phyloP scores from a whole-genome alignment of 495 filamentous ascomycete genomes.

The Podospora comata region DNA sequence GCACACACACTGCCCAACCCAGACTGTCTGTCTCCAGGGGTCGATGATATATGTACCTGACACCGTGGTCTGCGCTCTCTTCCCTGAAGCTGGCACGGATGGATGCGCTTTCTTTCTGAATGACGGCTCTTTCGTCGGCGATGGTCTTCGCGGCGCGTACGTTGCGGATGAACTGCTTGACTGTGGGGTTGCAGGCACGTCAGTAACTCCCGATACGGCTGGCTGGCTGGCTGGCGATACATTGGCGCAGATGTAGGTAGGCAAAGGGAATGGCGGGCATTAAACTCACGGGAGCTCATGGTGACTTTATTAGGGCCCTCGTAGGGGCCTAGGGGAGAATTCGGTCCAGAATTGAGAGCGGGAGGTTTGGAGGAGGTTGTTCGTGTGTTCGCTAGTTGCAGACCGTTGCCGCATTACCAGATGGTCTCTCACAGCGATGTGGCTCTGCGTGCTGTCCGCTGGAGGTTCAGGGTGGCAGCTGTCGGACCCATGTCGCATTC shows the following conservation, averaged over 20 bases:
- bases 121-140: constrained; percentile 94
- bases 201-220: constrained; percentile 5
- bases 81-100: constrained; percentile 96
- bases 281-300: constrained; percentile 47
- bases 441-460: constrained; percentile 8
- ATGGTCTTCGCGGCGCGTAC: constrained; percentile 98
- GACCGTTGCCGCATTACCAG: constrained; percentile 9
- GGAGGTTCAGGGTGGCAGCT: background rate
- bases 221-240: background rate
- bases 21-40: background rate
- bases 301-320: constrained; percentile 39
- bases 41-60: constrained; percentile 58
- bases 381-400: constrained; percentile 13
- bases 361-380: constrained; percentile 11
- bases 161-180: constrained; percentile 99
- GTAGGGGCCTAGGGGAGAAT: constrained; percentile 38
- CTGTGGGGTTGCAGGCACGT: constrained; percentile 45
- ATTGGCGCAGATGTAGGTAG: background rate
- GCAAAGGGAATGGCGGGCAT: background rate
- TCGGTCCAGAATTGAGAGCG: constrained; percentile 35
- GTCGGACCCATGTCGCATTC: constrained; percentile 2
- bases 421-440: constrained; percentile 7
- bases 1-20: constrained; percentile 7
- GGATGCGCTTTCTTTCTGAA: constrained; percentile 97
- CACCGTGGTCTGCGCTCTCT: constrained; percentile 85